These are phyloP conservation scores for Ogataea henricii DNA, from an alignment of 805 yeast species.

Conservation along the genomic window DNA sequence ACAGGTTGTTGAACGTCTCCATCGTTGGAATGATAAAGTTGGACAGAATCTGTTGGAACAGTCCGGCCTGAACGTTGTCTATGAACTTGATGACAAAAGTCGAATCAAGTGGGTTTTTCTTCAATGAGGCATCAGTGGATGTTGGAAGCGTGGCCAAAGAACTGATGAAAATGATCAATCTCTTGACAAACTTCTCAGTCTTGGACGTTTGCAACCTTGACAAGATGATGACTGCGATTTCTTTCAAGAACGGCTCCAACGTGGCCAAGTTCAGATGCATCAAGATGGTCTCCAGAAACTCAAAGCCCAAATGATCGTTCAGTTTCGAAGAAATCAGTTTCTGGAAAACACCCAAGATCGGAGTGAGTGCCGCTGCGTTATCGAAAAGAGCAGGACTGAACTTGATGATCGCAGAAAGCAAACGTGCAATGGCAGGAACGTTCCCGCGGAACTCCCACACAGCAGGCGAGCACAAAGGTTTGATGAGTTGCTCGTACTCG, in stretches of 20 bases:
- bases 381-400: slow-evolving; percentile 47
- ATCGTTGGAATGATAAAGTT: slow-evolving; percentile 54
- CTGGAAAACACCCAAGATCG: slow-evolving; percentile 95
- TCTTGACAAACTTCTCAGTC: slow-evolving; percentile 78
- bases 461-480: slow-evolving; percentile 84
- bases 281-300: slow-evolving; percentile 71
- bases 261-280: slow-evolving; percentile 51
- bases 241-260: slow-evolving; percentile 59
- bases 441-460: slow-evolving; percentile 95
- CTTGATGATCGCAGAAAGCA: slow-evolving; percentile 65
- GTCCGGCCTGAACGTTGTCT: slow-evolving; percentile 69
- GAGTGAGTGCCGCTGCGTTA: slow-evolving; percentile 50
- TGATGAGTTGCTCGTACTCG: slow-evolving; percentile 63
- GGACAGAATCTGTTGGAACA: slow-evolving; percentile 51
- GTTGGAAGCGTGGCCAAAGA: slow-evolving; percentile 29
- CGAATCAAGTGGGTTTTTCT: slow-evolving; percentile 30
- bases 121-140: slow-evolving; percentile 25
- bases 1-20: slow-evolving; percentile 41
- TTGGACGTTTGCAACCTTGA: slow-evolving; percentile 79
- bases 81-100: slow-evolving; percentile 61
- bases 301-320: slow-evolving; percentile 83
- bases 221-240: slow-evolving; percentile 73
- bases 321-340: slow-evolving; percentile 82
- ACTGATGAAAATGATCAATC: slow-evolving; percentile 64
- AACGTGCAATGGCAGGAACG: slow-evolving; percentile 86